Base-by-base conservation (phyloP, 208 protist genomes). In the Tritrichomonas musculus region DNA sequence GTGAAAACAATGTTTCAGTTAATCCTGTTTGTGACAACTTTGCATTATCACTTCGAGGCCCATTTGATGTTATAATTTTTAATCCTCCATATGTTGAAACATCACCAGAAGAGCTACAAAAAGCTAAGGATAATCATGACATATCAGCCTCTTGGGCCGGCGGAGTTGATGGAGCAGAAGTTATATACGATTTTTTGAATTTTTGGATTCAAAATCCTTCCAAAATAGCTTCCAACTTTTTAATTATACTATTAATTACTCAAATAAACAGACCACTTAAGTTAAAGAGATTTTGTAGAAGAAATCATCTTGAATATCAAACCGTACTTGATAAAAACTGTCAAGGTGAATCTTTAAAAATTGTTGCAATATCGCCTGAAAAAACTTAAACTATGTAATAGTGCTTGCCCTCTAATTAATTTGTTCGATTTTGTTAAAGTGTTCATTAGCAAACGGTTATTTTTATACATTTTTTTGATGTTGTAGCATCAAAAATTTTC, bases 21-120 rank as follows among this genome's bases (percentile, higher is more conserved):
- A 36, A 22, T 57, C 17, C 77, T 39, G n/a, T 88, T 50, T 53
- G 77, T 11, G 77, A 88, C 57, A 22, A n/a, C 11, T 88, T 88
- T 57, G 44, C 41, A n/a, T 14, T 57, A 39, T 47, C 44, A n/a
- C 57, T 88, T 33, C 25, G 77, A 57, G 77, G 77, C 57, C 77
- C 47, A 20, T 27, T 88, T 57, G 77, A 88, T 57, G 77, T 88
- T 27, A 33, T 88, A 39, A 88, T 88, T 57, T 88, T 88, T 57
- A 88, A 88, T 88, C 77, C 77, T 60, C 77, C 77, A 39, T 60
- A 88, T 57, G 77, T 88, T 57, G 77, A 88, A 39, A 88, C 77
- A 20, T 27, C 77, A 39, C 20, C 9, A 20, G 47, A 88, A 57
- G 77, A 88, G 36, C 47, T 88, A 0, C 27, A 88, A 36, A 27